A percentile compares a stretch with the other conserved stretches of the same genome.
Conservation (phyloP, 2,329 filamentous ascomycete genomes). For the Epichloe coenophiala region DNA sequence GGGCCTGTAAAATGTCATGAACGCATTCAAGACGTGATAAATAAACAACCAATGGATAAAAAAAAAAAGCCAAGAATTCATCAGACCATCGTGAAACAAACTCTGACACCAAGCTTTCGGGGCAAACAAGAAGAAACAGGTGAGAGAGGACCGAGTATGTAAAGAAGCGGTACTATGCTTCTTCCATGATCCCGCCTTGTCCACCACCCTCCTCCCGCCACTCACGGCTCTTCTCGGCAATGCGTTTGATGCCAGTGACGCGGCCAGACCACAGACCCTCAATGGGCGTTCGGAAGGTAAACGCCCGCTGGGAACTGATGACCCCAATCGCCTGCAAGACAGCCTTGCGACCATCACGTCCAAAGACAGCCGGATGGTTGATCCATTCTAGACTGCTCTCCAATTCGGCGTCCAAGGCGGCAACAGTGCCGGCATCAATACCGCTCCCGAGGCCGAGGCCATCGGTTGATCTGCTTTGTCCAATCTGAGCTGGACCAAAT, state of each 20-base stretch:
- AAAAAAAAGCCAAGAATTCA: background rate
- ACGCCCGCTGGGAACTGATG: conserved; percentile 85
- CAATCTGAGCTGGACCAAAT: conserved; percentile 29
- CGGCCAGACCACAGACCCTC: conserved; percentile 82
- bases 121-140: background rate
- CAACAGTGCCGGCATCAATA: conserved; percentile 73
- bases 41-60: background rate
- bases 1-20: conserved; percentile 1
- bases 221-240: conserved; percentile 74
- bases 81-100: background rate
- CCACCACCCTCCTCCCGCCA: conserved; percentile 84
- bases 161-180: conserved; percentile 28
- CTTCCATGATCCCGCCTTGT: conserved; percentile 49
- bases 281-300: conserved; percentile 81
- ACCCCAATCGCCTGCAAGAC: conserved; percentile 94
- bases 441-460: conserved; percentile 50
- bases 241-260: conserved; percentile 63
- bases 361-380: conserved; percentile 88
- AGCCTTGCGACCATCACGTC: conserved; percentile 84
- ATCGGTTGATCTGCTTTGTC: conserved; percentile 41
- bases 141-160: background rate
- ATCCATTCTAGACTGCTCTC: conserved; percentile 94
- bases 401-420: conserved; percentile 79
- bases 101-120: no score
- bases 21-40: conserved; percentile 5